Conservation (phyloP, 1,139 yeast species). For the Arxiozyma heterogenica region DNA sequence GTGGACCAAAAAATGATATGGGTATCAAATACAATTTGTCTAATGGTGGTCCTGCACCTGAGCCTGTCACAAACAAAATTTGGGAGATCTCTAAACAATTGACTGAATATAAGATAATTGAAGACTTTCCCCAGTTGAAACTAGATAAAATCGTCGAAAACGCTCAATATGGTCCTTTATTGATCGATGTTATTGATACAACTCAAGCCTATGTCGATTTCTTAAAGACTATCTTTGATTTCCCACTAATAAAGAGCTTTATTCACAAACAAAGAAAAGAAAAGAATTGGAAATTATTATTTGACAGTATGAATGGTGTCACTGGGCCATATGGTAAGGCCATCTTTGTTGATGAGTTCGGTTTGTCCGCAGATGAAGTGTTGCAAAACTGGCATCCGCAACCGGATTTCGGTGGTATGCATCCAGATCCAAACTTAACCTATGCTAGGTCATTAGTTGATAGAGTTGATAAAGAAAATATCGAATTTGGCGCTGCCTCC, state of each 20-base stretch:
- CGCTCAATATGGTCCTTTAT: slow-evolving; percentile 41
- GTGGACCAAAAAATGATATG: slow-evolving; percentile 86
- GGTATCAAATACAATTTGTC: slow-evolving; percentile 93
- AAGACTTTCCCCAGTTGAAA: slow-evolving; percentile 52
- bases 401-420: slow-evolving; percentile 94
- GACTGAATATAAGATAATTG: slow-evolving; percentile 47
- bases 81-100: slow-evolving; percentile 59
- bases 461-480: slow-evolving; percentile 66
- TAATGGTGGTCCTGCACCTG: slow-evolving; percentile 99
- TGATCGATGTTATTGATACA: slow-evolving; percentile 75
- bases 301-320: slow-evolving; percentile 90
- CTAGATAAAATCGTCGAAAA: slow-evolving; percentile 47
- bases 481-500: slow-evolving; percentile 95
- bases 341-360: slow-evolving; percentile 76
- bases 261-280: slow-evolving; percentile 40
- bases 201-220: slow-evolving; percentile 67
- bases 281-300: slow-evolving; percentile 60
- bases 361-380: slow-evolving; percentile 50
- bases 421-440: slow-evolving; percentile 96
- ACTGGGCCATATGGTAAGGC: slow-evolving; percentile 94
- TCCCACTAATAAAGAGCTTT: slow-evolving; percentile 68
- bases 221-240: slow-evolving; percentile 83
- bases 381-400: slow-evolving; percentile 72
- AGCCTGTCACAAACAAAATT: slow-evolving; percentile 79
- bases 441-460: slow-evolving; percentile 85